Evolutionary conservation across 345 rosid species (phyloP).

Genomic region (Arabidopsis thaliana): TAIR10.1 NC_003076.8:25310501-25311000

Average conservation of each 20-base stretch:
- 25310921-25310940: slow-evolving; percentile 5
- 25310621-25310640: slow-evolving; percentile 23
- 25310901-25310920: slow-evolving; percentile 40
- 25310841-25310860: slow-evolving; percentile 46
- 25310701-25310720: slow-evolving; percentile 46
- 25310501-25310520: slow-evolving; percentile 31
- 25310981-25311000: slow-evolving; percentile 52
- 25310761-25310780: slow-evolving; percentile 46
- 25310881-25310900: slow-evolving; percentile 40
- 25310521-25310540: background rate
- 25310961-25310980: slow-evolving; percentile 75
- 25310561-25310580: slow-evolving; percentile 16
- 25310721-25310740: slow-evolving; percentile 44
- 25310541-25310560: slow-evolving; percentile 8
- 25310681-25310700: slow-evolving; percentile 41
- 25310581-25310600: slow-evolving; percentile 3
- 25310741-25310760: slow-evolving; percentile 39
- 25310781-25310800: slow-evolving; percentile 45
- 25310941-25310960: slow-evolving; percentile 52
- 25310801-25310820: slow-evolving; percentile 39
- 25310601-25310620: slow-evolving; percentile 16
- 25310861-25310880: slow-evolving; percentile 42
- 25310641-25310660: slow-evolving; percentile 16
- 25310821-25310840: slow-evolving; percentile 28
- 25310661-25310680: slow-evolving; percentile 36